Base-by-base conservation (phyloP, 164 flowering plant genomes). In the Chloranthus sessilifolius region DNA sequence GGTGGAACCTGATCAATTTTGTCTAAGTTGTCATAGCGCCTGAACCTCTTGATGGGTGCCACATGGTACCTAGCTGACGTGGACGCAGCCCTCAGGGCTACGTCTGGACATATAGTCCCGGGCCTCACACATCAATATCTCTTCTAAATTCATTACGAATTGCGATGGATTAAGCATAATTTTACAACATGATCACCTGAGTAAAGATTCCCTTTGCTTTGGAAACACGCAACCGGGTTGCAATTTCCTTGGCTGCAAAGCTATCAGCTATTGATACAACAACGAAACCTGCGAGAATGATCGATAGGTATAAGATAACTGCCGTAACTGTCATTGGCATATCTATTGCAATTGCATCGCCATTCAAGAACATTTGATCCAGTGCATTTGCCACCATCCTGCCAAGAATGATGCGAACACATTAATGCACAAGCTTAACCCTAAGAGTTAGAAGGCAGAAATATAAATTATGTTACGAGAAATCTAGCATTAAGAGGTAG, bases 231-330 rank as follows among this genome's bases (percentile, higher is more conserved):
- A 92, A 71, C 24, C 95, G 95, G 3, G 74, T 72, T 34, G 91
- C 88, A 55, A 92, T 86, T 73, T 92, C 97, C 68, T 75, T 78
- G 1, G 89, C 63, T 4, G 79, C 86, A 73, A 92, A 92, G 64
- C 99, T 92, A 56, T 92, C 99, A 28, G 99, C 87, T 49, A 88
- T 92, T 39, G 99, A 82, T 28, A 88, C 99, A 61, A 92, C 99
- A 55, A 81, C 78, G 60, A 49, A 62, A 64, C 99, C 99, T 16
- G 86, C 78, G 22, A 84, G 79, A 43, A 92, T 58, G 58, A 86
- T 78, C 4, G 95, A 91, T 61, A 92, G 61, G 58, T 86, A 88
- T 60, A 86, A 75, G 45, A 92, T 72, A 37, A 92, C 92, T 21
- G 99, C 91, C 63, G 61, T 64, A 41, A 57, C 81, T 7, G 92